Percentiles rank a stretch among this genome's conserved stretches.
phyloP scores from a whole-genome alignment of 2,329 filamentous ascomycete species.

The Teratosphaeria zuluensis region DNA sequence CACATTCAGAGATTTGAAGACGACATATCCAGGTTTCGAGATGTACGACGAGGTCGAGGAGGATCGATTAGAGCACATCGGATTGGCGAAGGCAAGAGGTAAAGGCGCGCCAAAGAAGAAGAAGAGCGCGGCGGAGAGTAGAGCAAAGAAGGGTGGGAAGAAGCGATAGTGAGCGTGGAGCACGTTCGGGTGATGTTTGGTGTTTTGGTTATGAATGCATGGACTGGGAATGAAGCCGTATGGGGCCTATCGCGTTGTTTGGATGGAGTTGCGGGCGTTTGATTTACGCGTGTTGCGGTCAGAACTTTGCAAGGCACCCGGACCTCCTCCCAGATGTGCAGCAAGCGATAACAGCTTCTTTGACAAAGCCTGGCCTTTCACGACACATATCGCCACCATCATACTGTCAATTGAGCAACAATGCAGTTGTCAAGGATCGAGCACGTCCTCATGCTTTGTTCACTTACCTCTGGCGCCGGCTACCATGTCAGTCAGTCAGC shows the following conservation, averaged over 20 bases:
- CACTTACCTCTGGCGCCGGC: too few relatives aligned
- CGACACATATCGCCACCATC: too few relatives aligned
- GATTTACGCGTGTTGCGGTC: too few relatives aligned
- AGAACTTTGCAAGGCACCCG: too few relatives aligned
- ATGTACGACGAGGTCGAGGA: conserved; percentile 68
- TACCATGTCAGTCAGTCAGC: too few relatives aligned
- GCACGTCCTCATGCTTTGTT: too few relatives aligned
- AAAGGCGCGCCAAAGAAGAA: conserved; percentile 91
- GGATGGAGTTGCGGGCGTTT: not conserved
- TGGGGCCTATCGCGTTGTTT: not conserved
- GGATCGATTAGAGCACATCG: conserved; percentile 65
- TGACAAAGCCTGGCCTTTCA: too few relatives aligned
- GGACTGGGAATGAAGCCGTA: not conserved
- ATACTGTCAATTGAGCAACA: too few relatives aligned
- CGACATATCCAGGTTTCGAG: conserved; percentile 57
- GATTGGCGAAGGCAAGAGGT: conserved; percentile 57
- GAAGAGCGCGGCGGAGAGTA: conserved; percentile 40
- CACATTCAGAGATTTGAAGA: conserved; percentile 64
- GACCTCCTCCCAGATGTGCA: too few relatives aligned
- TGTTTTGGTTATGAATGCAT: not conserved
- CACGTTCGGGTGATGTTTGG: not conserved
- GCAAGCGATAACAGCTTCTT: too few relatives aligned
- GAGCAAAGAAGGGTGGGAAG: not conserved
- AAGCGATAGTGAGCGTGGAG: not conserved
- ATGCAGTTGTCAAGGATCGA: too few relatives aligned